These are phyloP conservation scores for Kodamaea restingae DNA, from an alignment of 805 yeast species.

Conservation along the genomic window DNA sequence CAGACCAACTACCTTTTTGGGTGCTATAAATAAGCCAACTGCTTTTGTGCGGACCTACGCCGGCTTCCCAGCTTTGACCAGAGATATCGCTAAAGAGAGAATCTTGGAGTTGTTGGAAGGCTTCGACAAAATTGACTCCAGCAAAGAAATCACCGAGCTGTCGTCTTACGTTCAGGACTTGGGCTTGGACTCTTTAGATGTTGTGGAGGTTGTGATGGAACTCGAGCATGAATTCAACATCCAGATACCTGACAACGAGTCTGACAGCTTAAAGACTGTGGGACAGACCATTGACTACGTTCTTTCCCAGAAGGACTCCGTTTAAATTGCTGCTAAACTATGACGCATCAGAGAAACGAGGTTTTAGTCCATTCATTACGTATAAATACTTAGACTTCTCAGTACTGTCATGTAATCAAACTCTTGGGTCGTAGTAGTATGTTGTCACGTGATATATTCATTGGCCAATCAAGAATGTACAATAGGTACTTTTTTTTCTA, in stretches of 20 bases:
- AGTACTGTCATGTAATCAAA: background rate
- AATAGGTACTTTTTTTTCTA: background rate
- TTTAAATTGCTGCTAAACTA: conserved; percentile 15
- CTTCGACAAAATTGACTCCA: conserved; percentile 49
- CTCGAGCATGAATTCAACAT: conserved; percentile 46
- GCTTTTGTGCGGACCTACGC: conserved; percentile 42
- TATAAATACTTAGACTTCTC: background rate
- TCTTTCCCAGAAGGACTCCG: conserved; percentile 40
- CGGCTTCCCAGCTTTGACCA: conserved; percentile 56
- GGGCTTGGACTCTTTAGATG: conserved; percentile 46
- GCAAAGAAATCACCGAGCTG: conserved; percentile 35
- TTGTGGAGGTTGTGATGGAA: conserved; percentile 45
- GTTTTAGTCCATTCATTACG: background rate
- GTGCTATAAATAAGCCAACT: conserved; percentile 4
- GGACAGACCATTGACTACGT: conserved; percentile 44
- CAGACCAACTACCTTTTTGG: conserved; percentile 5
- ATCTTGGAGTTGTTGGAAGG: conserved; percentile 61
- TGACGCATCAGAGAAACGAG: background rate
- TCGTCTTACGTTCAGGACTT: conserved; percentile 37
- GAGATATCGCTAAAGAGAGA: conserved; percentile 60
- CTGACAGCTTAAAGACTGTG: conserved; percentile 43
- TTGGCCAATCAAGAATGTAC: conserved; percentile 1
- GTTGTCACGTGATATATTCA: background rate
- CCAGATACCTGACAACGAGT: conserved; percentile 45
- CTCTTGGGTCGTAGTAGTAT: background rate